A percentile compares a stretch with the other conserved stretches of the same genome.
These are phyloP conservation scores for Metarhizium guizhouense DNA, from an alignment of 2,329 filamentous ascomycete species.

Conservation along the genomic window DNA sequence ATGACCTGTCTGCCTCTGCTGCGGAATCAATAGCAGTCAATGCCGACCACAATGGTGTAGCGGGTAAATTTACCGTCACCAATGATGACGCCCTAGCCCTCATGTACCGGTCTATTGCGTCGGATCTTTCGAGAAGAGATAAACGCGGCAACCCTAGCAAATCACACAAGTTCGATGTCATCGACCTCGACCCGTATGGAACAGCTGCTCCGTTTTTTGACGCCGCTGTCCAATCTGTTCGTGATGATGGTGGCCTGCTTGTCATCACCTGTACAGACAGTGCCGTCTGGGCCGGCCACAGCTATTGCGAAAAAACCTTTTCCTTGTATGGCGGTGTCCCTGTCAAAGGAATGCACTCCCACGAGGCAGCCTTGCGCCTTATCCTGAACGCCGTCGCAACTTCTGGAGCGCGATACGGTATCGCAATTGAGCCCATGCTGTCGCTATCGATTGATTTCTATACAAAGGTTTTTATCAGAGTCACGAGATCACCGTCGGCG, in stretches of 20 bases:
- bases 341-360: conserved; percentile 73
- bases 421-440: conserved; percentile 82
- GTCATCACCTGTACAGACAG: conserved; percentile 97
- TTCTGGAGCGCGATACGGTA: conserved; percentile 74
- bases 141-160: conserved; percentile 28
- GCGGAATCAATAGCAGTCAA: conserved; percentile 77
- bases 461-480: conserved; percentile 75
- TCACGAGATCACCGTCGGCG: conserved; percentile 69
- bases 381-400: conserved; percentile 76
- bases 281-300: conserved; percentile 86
- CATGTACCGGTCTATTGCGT: conserved; percentile 70
- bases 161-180: conserved; percentile 69
- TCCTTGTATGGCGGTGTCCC: conserved; percentile 89
- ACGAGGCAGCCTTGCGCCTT: conserved; percentile 81
- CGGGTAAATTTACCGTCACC: conserved; percentile 60
- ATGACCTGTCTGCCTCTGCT: conserved; percentile 74
- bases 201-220: conserved; percentile 90
- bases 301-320: conserved; percentile 90
- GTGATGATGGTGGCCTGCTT: conserved; percentile 76
- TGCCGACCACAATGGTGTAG: conserved; percentile 70
- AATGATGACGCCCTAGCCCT: conserved; percentile 79
- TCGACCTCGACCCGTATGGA: conserved; percentile 94
- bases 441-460: conserved; percentile 97
- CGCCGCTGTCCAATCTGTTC: conserved; percentile 75
- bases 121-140: conserved; percentile 36